Conservation (phyloP, 192 early-diverging fungal genomes). For the Coemansia pectinata region DNA sequence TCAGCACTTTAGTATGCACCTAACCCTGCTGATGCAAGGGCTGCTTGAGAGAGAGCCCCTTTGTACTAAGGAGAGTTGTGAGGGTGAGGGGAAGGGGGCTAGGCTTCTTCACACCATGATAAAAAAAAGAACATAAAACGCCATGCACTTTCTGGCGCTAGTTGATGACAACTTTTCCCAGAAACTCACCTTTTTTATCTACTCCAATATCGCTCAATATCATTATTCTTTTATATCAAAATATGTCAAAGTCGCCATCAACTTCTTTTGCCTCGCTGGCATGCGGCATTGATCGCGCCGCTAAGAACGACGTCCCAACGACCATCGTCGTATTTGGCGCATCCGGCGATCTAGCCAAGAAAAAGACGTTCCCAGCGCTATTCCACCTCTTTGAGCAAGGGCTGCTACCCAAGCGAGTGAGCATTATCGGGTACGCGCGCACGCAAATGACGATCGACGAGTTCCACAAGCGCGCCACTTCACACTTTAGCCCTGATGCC, state of each 20-base stretch:
- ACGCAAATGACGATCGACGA: slow-evolving; percentile 71
- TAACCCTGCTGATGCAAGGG: slow-evolving; percentile 6
- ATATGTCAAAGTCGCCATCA: slow-evolving; percentile 11
- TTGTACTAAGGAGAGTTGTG: neutral
- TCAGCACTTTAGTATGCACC: neutral
- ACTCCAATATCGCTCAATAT: neutral
- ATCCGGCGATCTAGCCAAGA: slow-evolving; percentile 93
- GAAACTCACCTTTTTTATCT: neutral
- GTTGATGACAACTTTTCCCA: neutral
- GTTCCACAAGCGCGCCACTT: slow-evolving; percentile 73
- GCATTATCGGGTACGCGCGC: slow-evolving; percentile 93
- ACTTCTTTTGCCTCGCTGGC: slow-evolving; percentile 20
- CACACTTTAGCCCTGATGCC: slow-evolving; percentile 51
- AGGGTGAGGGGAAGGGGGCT: neutral
- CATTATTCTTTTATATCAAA: neutral
- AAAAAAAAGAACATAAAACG: neutral
- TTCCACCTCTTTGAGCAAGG: slow-evolving; percentile 85
- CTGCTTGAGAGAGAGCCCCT: neutral
- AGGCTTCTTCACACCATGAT: neutral
- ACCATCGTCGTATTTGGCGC: slow-evolving; percentile 75
- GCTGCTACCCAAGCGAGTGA: slow-evolving; percentile 71
- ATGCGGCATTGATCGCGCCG: slow-evolving; percentile 37
- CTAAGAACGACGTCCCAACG: slow-evolving; percentile 36
- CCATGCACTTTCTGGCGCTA: neutral
- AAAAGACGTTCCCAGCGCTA: slow-evolving; percentile 95